These are phyloP conservation scores for Pachyrhizus erosus DNA, from an alignment of 306 rosid genomes.

Conservation along the genomic window DNA sequence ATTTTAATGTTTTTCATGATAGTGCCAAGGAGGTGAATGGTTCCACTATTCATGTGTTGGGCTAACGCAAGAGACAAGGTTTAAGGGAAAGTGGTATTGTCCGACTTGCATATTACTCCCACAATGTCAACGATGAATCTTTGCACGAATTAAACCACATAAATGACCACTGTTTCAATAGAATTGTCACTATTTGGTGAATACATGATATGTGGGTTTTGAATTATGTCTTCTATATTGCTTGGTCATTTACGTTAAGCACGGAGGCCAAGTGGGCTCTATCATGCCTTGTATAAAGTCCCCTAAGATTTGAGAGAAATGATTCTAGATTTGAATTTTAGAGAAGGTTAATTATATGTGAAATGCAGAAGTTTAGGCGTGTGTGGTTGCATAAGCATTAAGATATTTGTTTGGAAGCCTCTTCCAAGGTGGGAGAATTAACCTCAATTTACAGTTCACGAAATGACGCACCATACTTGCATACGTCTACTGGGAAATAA, in stretches of 20 bases:
- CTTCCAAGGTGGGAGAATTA: background rate
- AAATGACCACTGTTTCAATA: conserved; percentile 35
- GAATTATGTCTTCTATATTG: conserved; percentile 20
- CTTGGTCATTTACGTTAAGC: conserved; percentile 10
- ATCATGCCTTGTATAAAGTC: conserved; percentile 27
- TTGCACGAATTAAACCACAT: conserved; percentile 36
- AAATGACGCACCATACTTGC: background rate
- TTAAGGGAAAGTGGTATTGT: conserved; percentile 98
- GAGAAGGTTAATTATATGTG: background rate
- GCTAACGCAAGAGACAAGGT: conserved; percentile 94
- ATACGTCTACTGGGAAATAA: background rate
- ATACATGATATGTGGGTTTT: conserved; percentile 34
- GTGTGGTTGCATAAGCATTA: background rate
- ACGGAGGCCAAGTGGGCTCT: conserved; percentile 1
- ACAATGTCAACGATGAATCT: conserved; percentile 54
- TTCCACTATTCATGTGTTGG: conserved; percentile 97
- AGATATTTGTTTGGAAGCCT: background rate
- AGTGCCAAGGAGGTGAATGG: conserved; percentile 99
- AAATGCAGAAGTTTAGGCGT: background rate
- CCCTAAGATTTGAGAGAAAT: conserved; percentile 1
- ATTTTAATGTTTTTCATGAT: conserved; percentile 40
- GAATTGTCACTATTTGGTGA: conserved; percentile 32
- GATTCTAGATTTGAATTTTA: conserved; percentile 34
- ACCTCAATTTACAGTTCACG: background rate
- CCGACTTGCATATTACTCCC: conserved; percentile 84